phyloP scores from a whole-genome alignment of 176 grass and related monocot genomes.

The Cenchrus purpureus region DNA sequence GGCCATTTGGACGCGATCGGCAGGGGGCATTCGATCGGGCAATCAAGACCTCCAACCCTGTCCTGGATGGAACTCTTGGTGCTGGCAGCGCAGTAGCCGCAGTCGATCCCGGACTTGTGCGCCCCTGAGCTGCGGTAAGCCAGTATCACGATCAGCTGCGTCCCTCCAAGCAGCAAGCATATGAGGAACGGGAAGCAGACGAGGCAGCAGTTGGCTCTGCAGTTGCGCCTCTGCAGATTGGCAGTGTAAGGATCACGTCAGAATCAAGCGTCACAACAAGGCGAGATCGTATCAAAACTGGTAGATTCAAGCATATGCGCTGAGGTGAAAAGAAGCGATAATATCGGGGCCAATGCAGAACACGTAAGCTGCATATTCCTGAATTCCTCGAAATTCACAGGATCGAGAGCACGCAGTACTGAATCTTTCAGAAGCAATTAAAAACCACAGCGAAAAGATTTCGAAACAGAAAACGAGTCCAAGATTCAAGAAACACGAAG shows the following conservation, averaged over 20 bases:
- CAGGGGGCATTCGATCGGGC: background rate
- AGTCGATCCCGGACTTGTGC: background rate
- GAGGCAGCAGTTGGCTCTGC: slow-evolving; percentile 48
- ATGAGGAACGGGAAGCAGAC: slow-evolving; percentile 48
- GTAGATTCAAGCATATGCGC: no score
- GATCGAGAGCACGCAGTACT: background rate
- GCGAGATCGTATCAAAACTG: background rate
- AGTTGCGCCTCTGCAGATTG: slow-evolving; percentile 34
- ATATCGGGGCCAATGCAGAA: background rate
- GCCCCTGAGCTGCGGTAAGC: background rate
- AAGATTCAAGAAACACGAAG: background rate
- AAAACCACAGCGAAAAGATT: background rate
- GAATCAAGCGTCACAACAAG: background rate
- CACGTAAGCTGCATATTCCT: background rate
- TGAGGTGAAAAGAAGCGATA: background rate
- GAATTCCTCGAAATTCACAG: background rate
- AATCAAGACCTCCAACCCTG: background rate
- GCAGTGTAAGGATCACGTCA: background rate
- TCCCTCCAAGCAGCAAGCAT: slow-evolving; percentile 22
- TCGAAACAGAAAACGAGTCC: background rate
- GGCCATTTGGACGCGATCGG: slow-evolving; percentile 41
- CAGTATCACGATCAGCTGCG: background rate
- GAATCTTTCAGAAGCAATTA: background rate
- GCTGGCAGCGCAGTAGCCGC: background rate
- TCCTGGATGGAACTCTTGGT: background rate